Evolutionary conservation across 2,329 filamentous ascomycete species (phyloP), one percentile per base, ranked within the genome.

Genomic region (Aspergillus caelatus): DNA sequence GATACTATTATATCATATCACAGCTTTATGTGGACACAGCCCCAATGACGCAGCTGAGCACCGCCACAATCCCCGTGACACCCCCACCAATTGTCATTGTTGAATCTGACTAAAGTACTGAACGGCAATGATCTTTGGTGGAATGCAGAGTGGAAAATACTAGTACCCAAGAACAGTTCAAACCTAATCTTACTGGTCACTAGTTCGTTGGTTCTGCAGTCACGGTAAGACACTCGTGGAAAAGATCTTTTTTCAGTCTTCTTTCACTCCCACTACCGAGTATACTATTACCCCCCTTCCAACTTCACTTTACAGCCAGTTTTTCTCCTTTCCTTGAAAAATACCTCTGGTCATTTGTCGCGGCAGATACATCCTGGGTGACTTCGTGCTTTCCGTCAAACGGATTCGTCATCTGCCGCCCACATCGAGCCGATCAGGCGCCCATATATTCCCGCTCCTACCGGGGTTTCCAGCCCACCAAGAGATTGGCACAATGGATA

Each of bases 401-500:
- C 48, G 43, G 10, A 28, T 36, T 32, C 46, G 36, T 48, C 41
- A 41, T 55, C 57, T 46, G 41, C 57, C 57, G 21, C 43, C 52
- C 41, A 26, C 58, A 26, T 32, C 61, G 23, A 43, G 39, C 45
- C 16, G 55, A 61, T 63, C 53, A 63, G 62, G 62, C 62, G 39
- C 28, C 61, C 53, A 63, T 36, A 57, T 63, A 48, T 39, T 52
- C 36, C 45, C 32, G n/a, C n/a, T 34, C 34, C 53, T 36, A 5
- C 28, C 12, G n/a, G 32, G 50, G 34, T 55, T 32, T 36, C 54
- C 32, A 41, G 57, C 52, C 57, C 54, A 48, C 53, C 46, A 43
- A 59, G 50, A 62, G 62, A 66, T 58, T 46, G 41, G 58, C 32
- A 59, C 57, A 59, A 82, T 82, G 79, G 80, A 81, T 57, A 67